Percentiles rank a stretch among this genome's conserved stretches.
phyloP scores from a whole-genome alignment of 1,284 basidiomycete species.

The Xerocomus minutiporus region DNA sequence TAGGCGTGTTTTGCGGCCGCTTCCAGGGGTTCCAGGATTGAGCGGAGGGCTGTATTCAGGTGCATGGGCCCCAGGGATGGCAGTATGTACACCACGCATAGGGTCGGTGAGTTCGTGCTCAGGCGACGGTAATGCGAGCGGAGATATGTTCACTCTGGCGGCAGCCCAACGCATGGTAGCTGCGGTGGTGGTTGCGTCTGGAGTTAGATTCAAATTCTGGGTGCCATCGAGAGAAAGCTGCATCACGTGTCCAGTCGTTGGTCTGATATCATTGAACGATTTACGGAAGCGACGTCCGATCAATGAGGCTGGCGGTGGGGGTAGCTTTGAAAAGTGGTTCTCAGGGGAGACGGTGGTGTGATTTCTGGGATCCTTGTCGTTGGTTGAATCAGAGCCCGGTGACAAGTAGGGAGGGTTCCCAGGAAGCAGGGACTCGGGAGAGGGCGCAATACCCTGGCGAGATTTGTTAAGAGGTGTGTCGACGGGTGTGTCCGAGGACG shows the following conservation, averaged over 20 bases:
- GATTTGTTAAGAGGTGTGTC: constrained; percentile 9
- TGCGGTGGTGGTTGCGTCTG: constrained; percentile 64
- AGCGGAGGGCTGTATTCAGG: constrained; percentile 29
- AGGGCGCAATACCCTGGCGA: constrained; percentile 2
- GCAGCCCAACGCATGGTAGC: constrained; percentile 84
- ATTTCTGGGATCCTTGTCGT: constrained; percentile 24
- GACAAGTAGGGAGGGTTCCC: constrained; percentile 9
- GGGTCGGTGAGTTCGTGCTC: constrained; percentile 86
- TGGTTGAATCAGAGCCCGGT: constrained; percentile 10
- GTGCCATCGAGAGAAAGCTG: constrained; percentile 26
- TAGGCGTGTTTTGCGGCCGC: constrained; percentile 50
- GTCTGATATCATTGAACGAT: constrained; percentile 50
- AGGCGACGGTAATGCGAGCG: constrained; percentile 78
- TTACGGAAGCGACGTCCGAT: constrained; percentile 47
- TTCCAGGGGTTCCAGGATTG: constrained; percentile 44
- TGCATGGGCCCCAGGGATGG: constrained; percentile 61
- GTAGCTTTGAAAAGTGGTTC: constrained; percentile 28
- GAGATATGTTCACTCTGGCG: constrained; percentile 67
- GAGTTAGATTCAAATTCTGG: constrained; percentile 33
- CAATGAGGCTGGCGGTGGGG: constrained; percentile 23
- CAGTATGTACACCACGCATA: constrained; percentile 66
- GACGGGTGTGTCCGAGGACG: constrained; percentile 7
- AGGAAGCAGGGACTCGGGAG: constrained; percentile 14
- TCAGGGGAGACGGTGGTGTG: constrained; percentile 27
- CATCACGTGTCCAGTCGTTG: constrained; percentile 27